Conservation (phyloP, 495 filamentous ascomycete genomes). For the Penicillium bialowiezense region DNA sequence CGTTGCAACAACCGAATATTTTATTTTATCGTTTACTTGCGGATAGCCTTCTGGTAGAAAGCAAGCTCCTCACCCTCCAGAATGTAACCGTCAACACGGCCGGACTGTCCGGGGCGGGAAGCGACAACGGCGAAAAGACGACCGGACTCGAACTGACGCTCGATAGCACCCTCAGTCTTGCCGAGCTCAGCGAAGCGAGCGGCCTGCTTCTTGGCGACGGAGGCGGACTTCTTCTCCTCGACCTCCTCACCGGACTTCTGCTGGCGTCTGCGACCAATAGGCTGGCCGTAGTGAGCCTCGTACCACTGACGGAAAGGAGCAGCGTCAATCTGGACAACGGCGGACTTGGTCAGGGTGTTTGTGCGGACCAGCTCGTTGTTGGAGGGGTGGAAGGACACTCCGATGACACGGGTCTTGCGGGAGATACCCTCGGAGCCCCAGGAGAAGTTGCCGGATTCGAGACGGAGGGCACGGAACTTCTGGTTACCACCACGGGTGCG, state of each 20-base stretch:
- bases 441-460: constrained; percentile 99
- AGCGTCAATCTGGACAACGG: constrained; percentile 97
- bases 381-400: constrained; percentile 95
- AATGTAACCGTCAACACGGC: constrained; percentile 94
- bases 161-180: constrained; percentile 89
- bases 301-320: constrained; percentile 99
- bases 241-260: constrained; percentile 59
- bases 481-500: constrained; percentile 98
- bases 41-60: constrained; percentile 98
- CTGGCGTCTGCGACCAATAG: constrained; percentile 86
- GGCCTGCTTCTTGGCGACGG: constrained; percentile 93
- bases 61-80: constrained; percentile 98
- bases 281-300: constrained; percentile 96
- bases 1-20: constrained; percentile 36
- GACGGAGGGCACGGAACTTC: constrained; percentile 98
- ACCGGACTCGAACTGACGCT: constrained; percentile 98
- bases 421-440: constrained; percentile 97
- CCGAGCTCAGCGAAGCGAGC: constrained; percentile 72
- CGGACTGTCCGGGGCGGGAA: constrained; percentile 92
- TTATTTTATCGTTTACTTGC: constrained; percentile 72
- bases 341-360: constrained; percentile 98
- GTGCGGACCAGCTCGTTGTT: constrained; percentile 99
- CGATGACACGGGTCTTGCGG: constrained; percentile 98
- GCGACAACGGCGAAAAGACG: constrained; percentile 91
- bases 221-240: constrained; percentile 88